phyloP scores from a whole-genome alignment of 352 stramenopile genomes.

The Halophytophthora polymorphica region DNA sequence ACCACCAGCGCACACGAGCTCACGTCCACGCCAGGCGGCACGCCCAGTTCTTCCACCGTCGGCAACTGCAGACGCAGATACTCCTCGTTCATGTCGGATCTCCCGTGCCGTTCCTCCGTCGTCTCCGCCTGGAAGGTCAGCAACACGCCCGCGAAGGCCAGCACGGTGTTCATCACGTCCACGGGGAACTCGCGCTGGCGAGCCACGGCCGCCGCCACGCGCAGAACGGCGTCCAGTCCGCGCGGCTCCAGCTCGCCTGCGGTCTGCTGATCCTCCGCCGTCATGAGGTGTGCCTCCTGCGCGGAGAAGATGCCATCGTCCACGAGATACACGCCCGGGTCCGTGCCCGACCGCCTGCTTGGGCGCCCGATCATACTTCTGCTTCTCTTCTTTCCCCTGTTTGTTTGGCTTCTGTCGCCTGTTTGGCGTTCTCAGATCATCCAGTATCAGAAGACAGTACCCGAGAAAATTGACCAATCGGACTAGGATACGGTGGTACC shows the following conservation, averaged over 20 bases:
- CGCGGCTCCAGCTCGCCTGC: slow-evolving; percentile 12
- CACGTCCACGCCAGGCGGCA: slow-evolving; percentile 41
- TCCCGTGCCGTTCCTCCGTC: slow-evolving; percentile 20
- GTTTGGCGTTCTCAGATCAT: too few species aligned
- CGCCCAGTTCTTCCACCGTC: slow-evolving; percentile 19
- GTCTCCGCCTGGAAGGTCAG: slow-evolving; percentile 45
- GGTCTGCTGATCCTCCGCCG: slow-evolving; percentile 17
- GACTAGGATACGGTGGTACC: too few species aligned
- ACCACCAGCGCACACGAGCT: slow-evolving; percentile 40
- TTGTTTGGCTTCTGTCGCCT: too few species aligned
- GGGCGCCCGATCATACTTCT: background rate
- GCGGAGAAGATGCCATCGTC: slow-evolving; percentile 25
- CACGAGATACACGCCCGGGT: slow-evolving; percentile 35
- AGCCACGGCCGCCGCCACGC: slow-evolving; percentile 37
- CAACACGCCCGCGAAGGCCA: slow-evolving; percentile 51
- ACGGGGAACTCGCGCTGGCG: slow-evolving; percentile 28
- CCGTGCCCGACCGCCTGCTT: slow-evolving; percentile 12
- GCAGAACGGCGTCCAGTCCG: slow-evolving; percentile 35
- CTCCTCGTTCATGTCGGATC: slow-evolving; percentile 49
- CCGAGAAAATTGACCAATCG: too few species aligned
- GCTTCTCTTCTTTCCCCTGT: slow-evolving; percentile 6
- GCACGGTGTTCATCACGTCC: slow-evolving; percentile 42
- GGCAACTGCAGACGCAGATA: slow-evolving; percentile 50
- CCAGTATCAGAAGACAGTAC: too few species aligned
- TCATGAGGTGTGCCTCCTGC: slow-evolving; percentile 13